Evolutionary conservation across 495 filamentous ascomycete genomes (phyloP).

Genomic region (Bryoglossum gracile): DNA sequence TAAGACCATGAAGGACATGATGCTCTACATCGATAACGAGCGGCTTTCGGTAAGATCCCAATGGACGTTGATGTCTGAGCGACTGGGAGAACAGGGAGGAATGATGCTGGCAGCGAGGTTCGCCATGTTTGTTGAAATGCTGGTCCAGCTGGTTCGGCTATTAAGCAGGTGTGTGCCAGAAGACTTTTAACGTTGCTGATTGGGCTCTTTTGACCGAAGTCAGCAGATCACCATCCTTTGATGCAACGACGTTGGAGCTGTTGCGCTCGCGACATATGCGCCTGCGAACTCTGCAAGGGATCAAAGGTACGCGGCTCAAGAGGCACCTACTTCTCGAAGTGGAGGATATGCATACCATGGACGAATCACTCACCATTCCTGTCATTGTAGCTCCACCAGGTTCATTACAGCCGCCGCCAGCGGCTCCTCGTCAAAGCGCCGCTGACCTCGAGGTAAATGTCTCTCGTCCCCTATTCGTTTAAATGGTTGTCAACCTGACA

Average conservation of each 20-base stretch:
- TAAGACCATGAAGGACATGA: constrained; percentile 44
- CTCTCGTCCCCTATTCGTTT: background rate
- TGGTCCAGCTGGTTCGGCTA: constrained; percentile 39
- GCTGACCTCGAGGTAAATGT: constrained; percentile 16
- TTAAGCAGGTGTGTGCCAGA: constrained; percentile 27
- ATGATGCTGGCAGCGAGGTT: constrained; percentile 43
- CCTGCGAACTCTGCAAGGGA: constrained; percentile 28
- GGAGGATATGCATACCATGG: constrained; percentile 2
- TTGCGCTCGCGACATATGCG: constrained; percentile 38
- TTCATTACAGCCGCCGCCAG: constrained; percentile 13
- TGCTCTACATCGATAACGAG: constrained; percentile 41
- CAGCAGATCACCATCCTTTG: constrained; percentile 42
- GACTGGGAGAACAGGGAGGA: constrained; percentile 34
- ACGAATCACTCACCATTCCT: constrained; percentile 19
- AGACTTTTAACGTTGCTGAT: constrained; percentile 14
- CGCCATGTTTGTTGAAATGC: constrained; percentile 45
- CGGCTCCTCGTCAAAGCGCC: background rate
- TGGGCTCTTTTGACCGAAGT: constrained; percentile 9
- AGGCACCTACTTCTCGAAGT: background rate
- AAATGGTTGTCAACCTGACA: constrained; percentile 11
- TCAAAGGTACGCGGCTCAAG: constrained; percentile 21
- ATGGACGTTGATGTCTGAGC: constrained; percentile 45
- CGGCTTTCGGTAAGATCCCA: constrained; percentile 35
- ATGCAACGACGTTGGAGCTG: constrained; percentile 42
- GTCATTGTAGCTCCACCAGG: constrained; percentile 17